A percentile compares a stretch with the other conserved stretches of the same genome.
Evolutionary conservation across 192 early-diverging fungal species (phyloP).

Genomic region (Umbelopsis sp.): DNA sequence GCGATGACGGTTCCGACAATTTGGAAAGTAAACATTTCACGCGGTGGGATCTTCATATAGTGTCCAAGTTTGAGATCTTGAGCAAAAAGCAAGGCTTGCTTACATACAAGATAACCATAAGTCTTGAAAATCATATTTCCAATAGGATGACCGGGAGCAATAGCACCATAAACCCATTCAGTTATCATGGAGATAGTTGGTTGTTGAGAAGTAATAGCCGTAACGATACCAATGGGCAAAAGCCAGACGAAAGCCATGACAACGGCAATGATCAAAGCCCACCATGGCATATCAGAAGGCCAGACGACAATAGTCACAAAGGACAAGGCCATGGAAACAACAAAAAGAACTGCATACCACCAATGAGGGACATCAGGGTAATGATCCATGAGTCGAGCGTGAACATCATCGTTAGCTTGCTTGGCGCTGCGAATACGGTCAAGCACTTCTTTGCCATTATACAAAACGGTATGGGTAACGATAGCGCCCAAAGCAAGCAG

Average conservation of each 20-base stretch:
- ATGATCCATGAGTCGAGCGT: slow-evolving; percentile 70
- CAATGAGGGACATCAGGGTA: slow-evolving; percentile 79
- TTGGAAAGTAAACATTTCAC: slow-evolving; percentile 79
- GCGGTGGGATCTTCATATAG: slow-evolving; percentile 84
- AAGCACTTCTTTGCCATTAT: slow-evolving; percentile 72
- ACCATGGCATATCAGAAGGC: slow-evolving; percentile 64
- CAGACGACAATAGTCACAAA: slow-evolving; percentile 51
- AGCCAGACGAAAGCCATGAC: slow-evolving; percentile 53
- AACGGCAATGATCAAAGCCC: slow-evolving; percentile 56
- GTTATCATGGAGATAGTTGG: slow-evolving; percentile 66
- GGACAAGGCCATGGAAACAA: slow-evolving; percentile 52
- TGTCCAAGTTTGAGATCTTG: slow-evolving; percentile 77
- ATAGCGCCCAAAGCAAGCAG: slow-evolving; percentile 71
- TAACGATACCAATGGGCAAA: slow-evolving; percentile 66
- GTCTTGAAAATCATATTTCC: slow-evolving; percentile 75
- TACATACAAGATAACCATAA: slow-evolving; percentile 58
- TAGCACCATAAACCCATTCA: slow-evolving; percentile 69
- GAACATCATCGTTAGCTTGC: slow-evolving; percentile 69
- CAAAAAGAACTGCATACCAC: slow-evolving; percentile 71
- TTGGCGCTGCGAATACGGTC: slow-evolving; percentile 60
- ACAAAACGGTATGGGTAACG: slow-evolving; percentile 63
- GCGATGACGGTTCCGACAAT: slow-evolving; percentile 73
- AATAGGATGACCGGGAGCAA: slow-evolving; percentile 62
- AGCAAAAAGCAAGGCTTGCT: slow-evolving; percentile 63
- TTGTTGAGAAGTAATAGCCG: slow-evolving; percentile 61